A percentile compares a stretch with the other conserved stretches of the same genome.
Evolutionary conservation across 768 basidiomycete species (phyloP).

Genomic region (Russula sp.): DNA sequence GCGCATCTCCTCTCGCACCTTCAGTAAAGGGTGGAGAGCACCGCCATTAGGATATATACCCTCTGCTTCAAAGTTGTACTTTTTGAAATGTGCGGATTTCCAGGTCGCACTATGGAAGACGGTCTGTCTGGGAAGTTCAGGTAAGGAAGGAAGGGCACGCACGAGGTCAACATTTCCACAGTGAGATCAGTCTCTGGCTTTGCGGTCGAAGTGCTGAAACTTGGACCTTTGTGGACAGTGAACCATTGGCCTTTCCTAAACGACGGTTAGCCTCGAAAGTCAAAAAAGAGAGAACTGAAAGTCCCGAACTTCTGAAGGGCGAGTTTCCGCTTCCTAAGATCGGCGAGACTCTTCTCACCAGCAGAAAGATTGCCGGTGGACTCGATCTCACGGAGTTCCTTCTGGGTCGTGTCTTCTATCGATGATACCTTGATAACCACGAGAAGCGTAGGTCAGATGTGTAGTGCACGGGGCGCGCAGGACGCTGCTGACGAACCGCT

Average conservation of each 20-base stretch:
- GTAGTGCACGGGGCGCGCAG: slow-evolving; percentile 21
- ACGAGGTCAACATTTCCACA: slow-evolving; percentile 92
- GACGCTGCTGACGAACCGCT: slow-evolving; percentile 55
- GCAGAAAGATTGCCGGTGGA: slow-evolving; percentile 65
- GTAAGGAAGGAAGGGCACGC: slow-evolving; percentile 35
- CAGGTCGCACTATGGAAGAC: slow-evolving; percentile 69
- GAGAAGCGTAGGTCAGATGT: slow-evolving; percentile 14
- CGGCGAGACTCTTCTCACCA: slow-evolving; percentile 81
- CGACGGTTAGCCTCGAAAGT: slow-evolving; percentile 4
- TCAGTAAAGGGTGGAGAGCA: slow-evolving; percentile 91
- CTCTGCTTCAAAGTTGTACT: slow-evolving; percentile 98
- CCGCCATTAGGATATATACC: slow-evolving; percentile 88
- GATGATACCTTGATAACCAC: slow-evolving; percentile 47
- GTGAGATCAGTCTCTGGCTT: slow-evolving; percentile 97
- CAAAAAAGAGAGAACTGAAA: not conserved
- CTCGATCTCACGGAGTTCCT: slow-evolving; percentile 70
- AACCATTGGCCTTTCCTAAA: slow-evolving; percentile 94
- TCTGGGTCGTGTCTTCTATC: slow-evolving; percentile 72
- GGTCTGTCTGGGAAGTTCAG: not conserved
- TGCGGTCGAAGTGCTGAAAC: slow-evolving; percentile 85
- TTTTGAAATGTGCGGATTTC: slow-evolving; percentile 93
- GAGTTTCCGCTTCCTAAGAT: slow-evolving; percentile 89
- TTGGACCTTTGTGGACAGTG: slow-evolving; percentile 76
- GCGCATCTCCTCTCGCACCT: slow-evolving; percentile 96
- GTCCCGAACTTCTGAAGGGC: slow-evolving; percentile 67